phyloP scores from a whole-genome alignment of 2,329 filamentous ascomycete genomes.

The Fusarium buharicum region DNA sequence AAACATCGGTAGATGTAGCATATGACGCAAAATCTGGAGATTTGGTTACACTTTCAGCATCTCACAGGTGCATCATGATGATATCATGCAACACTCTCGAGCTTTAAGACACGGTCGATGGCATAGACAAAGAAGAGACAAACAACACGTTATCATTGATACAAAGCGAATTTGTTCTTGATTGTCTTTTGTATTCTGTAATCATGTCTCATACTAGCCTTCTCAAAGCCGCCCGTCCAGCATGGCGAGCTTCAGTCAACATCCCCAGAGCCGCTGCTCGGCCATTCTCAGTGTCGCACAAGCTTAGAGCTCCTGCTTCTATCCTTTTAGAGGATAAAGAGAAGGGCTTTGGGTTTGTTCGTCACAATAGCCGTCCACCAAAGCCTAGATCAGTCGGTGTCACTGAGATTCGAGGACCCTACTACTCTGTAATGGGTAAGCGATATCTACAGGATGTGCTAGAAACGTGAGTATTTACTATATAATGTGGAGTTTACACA shows the following conservation, averaged over 20 bases:
- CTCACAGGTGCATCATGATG: slow-evolving; percentile 17
- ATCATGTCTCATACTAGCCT: background rate
- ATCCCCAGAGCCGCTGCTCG: background rate
- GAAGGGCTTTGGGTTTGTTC: slow-evolving; percentile 50
- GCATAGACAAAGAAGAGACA: background rate
- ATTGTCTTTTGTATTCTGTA: background rate
- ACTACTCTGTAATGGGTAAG: slow-evolving; percentile 65
- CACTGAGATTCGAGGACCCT: slow-evolving; percentile 66
- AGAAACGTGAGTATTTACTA: slow-evolving; percentile 55
- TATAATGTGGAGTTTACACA: background rate
- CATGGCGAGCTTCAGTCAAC: background rate
- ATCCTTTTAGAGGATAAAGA: slow-evolving; percentile 16
- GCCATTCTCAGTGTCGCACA: background rate
- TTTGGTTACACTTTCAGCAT: background rate
- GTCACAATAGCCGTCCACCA: slow-evolving; percentile 58
- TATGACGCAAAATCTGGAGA: background rate
- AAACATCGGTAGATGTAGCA: fast-evolving
- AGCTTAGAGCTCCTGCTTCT: background rate
- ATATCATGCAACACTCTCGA: slow-evolving; percentile 2
- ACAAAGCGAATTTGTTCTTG: background rate
- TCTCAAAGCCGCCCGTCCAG: background rate
- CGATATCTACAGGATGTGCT: slow-evolving; percentile 63
- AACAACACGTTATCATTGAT: background rate
- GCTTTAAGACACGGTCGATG: background rate
- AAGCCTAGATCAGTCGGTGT: slow-evolving; percentile 62